Conservation (phyloP, 2,329 filamentous ascomycete species). For the Botrytis galanthina region DNA sequence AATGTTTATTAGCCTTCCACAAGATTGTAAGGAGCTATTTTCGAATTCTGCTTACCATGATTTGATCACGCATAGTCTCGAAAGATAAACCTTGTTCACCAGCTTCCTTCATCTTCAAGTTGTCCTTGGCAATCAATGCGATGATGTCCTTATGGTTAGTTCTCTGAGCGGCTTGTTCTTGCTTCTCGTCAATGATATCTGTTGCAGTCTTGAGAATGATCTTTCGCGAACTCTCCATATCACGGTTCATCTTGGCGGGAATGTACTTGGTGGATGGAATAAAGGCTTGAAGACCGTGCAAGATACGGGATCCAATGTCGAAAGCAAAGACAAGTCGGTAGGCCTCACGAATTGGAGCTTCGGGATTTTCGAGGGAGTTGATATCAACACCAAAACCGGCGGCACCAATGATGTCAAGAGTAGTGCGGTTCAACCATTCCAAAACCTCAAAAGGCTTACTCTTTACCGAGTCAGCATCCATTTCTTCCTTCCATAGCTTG, state of each 20-base stretch:
- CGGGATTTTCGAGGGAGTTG: slow-evolving; percentile 59
- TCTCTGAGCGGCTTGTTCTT: slow-evolving; percentile 51
- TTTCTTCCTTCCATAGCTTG: slow-evolving; percentile 46
- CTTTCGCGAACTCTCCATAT: slow-evolving; percentile 68
- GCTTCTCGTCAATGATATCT: slow-evolving; percentile 64
- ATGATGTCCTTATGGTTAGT: slow-evolving; percentile 67
- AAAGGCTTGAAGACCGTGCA: slow-evolving; percentile 49
- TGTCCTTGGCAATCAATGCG: slow-evolving; percentile 50
- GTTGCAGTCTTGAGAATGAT: slow-evolving; percentile 55
- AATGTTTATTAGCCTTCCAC: not conserved
- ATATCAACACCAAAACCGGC: slow-evolving; percentile 71
- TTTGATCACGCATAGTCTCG: slow-evolving; percentile 60
- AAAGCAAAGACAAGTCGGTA: slow-evolving; percentile 51
- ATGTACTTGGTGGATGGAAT: slow-evolving; percentile 48
- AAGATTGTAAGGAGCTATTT: not conserved
- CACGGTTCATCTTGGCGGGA: slow-evolving; percentile 61
- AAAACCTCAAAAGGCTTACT: slow-evolving; percentile 36
- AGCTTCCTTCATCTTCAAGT: slow-evolving; percentile 55
- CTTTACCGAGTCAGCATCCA: slow-evolving; percentile 44
- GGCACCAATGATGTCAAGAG: slow-evolving; percentile 71
- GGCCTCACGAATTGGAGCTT: slow-evolving; percentile 55
- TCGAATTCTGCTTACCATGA: not conserved
- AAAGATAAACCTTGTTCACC: slow-evolving; percentile 65
- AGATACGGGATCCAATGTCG: slow-evolving; percentile 48
- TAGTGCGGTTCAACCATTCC: slow-evolving; percentile 62